Evolutionary conservation across 2,329 filamentous ascomycete species (phyloP).

Genomic region (Penicillium sp.): DNA sequence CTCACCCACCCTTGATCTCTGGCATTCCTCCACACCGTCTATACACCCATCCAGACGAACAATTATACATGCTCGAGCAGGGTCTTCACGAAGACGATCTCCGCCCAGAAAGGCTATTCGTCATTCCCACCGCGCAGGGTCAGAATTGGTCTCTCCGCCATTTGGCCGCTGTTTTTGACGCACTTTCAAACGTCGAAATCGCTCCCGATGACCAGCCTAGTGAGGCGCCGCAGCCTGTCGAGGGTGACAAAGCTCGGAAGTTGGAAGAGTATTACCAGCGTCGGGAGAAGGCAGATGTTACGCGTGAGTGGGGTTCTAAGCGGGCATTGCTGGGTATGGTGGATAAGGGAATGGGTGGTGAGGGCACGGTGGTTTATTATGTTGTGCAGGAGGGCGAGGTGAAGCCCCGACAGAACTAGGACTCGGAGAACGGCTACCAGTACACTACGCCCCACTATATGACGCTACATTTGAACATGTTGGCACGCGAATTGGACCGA

Average conservation of each 20-base stretch:
- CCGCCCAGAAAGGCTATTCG: slow-evolving; percentile 59
- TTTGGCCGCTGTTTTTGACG: slow-evolving; percentile 62
- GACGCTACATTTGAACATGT: background rate
- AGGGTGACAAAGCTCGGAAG: slow-evolving; percentile 31
- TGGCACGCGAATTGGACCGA: background rate
- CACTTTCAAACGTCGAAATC: slow-evolving; percentile 41
- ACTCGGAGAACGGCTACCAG: background rate
- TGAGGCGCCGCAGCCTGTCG: slow-evolving; percentile 15
- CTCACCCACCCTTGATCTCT: slow-evolving; percentile 59
- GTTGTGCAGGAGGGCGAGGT: slow-evolving; percentile 67
- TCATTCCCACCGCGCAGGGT: slow-evolving; percentile 62
- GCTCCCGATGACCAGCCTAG: slow-evolving; percentile 9
- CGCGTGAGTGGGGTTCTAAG: slow-evolving; percentile 54
- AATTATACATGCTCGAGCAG: slow-evolving; percentile 61
- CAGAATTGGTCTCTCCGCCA: slow-evolving; percentile 63
- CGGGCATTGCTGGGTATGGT: slow-evolving; percentile 62
- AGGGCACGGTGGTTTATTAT: slow-evolving; percentile 69
- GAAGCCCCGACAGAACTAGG: slow-evolving; percentile 66
- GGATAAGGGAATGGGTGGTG: slow-evolving; percentile 53
- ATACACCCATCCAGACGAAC: slow-evolving; percentile 69
- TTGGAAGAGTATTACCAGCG: slow-evolving; percentile 38
- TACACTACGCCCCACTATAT: background rate
- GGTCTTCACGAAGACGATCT: slow-evolving; percentile 53
- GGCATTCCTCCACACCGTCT: slow-evolving; percentile 64
- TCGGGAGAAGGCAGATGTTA: slow-evolving; percentile 27